A percentile compares a stretch with the other conserved stretches of the same genome.
phyloP scores from a whole-genome alignment of 2,329 filamentous ascomycete genomes.

The Myriangium duriaei region DNA sequence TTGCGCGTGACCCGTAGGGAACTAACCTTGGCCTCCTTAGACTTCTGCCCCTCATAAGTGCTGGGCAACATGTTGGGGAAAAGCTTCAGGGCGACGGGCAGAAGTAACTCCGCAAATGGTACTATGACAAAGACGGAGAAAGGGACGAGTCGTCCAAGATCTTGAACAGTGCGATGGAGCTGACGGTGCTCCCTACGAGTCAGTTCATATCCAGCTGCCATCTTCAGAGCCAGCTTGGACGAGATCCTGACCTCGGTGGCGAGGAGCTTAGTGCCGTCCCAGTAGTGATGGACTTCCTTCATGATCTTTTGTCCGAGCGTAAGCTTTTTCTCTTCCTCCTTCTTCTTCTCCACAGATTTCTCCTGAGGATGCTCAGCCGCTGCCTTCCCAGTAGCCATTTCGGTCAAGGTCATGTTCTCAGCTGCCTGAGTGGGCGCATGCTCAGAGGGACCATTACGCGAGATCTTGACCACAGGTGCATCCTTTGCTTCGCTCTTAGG shows the following conservation, averaged over 20 bases:
- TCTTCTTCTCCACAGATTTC: slow-evolving; percentile 47
- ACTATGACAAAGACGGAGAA: slow-evolving; percentile 97
- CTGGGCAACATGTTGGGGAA: slow-evolving; percentile 97
- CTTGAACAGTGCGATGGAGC: slow-evolving; percentile 83
- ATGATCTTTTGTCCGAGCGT: slow-evolving; percentile 88
- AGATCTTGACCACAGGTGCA: slow-evolving; percentile 19
- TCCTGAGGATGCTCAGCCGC: slow-evolving; percentile 35
- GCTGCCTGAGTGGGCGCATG: slow-evolving; percentile 35
- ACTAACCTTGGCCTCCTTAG: slow-evolving; percentile 78
- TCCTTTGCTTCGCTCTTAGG: slow-evolving; percentile 12
- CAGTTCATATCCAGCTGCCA: slow-evolving; percentile 95
- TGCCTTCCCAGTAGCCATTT: slow-evolving; percentile 50
- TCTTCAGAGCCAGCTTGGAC: slow-evolving; percentile 80
- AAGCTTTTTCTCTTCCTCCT: slow-evolving; percentile 69
- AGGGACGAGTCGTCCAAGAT: slow-evolving; percentile 81
- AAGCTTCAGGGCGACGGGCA: slow-evolving; percentile 81
- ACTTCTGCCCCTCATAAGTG: slow-evolving; percentile 87
- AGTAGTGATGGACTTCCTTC: slow-evolving; percentile 87
- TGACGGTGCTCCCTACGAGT: slow-evolving; percentile 88
- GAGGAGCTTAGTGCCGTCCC: slow-evolving; percentile 94
- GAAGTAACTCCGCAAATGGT: slow-evolving; percentile 83
- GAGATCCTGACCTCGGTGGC: slow-evolving; percentile 90
- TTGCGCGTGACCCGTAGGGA: slow-evolving; percentile 75
- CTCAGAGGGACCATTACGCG: slow-evolving; percentile 29
- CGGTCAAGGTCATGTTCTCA: slow-evolving; percentile 42